Base-by-base conservation (phyloP, 805 yeast genomes). In the Schwanniomyces polymorphus region DNA sequence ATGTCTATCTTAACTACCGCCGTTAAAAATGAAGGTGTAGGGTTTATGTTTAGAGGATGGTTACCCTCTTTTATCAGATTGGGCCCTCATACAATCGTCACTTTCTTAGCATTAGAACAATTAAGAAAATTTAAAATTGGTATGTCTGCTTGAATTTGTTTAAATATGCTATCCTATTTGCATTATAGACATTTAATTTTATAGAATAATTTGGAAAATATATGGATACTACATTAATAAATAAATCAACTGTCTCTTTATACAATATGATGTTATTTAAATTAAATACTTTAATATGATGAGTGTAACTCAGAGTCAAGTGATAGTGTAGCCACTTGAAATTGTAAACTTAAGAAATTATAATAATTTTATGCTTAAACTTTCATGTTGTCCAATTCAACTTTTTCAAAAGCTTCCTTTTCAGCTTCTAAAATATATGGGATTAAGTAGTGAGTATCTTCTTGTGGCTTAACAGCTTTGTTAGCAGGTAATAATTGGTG, bases 341-440 rank as follows among this genome's bases (percentile, higher is more conserved):
- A 31, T 31, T 14, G 17, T 16, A 31, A 31, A 31, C 35, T 31
- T 14, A 31, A 31, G 35, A 31, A 31, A 16, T 31, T 4, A 31
- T 31, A 18, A 31, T 18, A 31, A 16, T 31, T 31, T 31, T 18
- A 23, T 23, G 9, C 14, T 39, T 41, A 58, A 42, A 70, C 71
- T 49, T 69, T 74, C 57, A 89, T 77, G 79, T 88, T 86, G 79
- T 94, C 96, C 64, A 94, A 83, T 64, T 86, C 94, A 52, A 79
- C 84, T 75, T 86, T 90, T 79, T 94, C 99, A 54, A 80, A 77
- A 42, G 84, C 86, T 72, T 89, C 97, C 60, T 88, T 89, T 78
- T 94, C 98, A 52, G 92, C 95, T 78, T 94, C 97, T 64, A 91
- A 80, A 52, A 94, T 76, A 76, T 87, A 88, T 58, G 97, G 97